Evolutionary conservation across 257 asterid species (phyloP).

Genomic region (Solanum tacnaense): DNA sequence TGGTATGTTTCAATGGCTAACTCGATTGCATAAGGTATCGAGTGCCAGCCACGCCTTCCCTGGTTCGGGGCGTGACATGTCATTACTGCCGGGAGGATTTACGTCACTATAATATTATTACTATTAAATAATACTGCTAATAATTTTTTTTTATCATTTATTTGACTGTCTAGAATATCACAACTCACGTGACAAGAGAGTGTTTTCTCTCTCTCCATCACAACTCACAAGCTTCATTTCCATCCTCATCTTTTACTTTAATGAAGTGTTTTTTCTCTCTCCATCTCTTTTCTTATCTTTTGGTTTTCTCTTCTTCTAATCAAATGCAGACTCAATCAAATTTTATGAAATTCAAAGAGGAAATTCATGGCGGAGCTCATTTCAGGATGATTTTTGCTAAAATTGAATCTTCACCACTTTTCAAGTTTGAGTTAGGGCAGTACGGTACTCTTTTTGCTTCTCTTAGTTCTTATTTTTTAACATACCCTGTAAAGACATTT

Average conservation of each 20-base stretch:
- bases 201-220: neutral
- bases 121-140: no score
- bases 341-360: neutral
- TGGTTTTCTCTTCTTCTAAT: neutral
- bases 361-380: neutral
- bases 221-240: neutral
- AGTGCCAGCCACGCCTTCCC: no score
- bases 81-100: neutral
- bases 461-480: neutral
- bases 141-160: no score
- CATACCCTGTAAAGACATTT: neutral
- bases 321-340: neutral
- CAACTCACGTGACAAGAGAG: neutral
- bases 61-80: no score
- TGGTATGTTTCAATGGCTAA: no score
- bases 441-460: neutral
- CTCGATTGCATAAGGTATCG: no score
- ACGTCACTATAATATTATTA: no score
- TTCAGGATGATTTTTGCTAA: neutral
- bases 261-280: neutral
- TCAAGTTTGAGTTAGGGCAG: neutral
- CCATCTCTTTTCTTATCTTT: neutral
- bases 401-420: neutral
- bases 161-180: no score
- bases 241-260: neutral